A percentile compares a stretch with the other conserved stretches of the same genome.
Evolutionary conservation across 163 green algal genomes (phyloP).

Genomic region (Volvox carteri): DNA sequence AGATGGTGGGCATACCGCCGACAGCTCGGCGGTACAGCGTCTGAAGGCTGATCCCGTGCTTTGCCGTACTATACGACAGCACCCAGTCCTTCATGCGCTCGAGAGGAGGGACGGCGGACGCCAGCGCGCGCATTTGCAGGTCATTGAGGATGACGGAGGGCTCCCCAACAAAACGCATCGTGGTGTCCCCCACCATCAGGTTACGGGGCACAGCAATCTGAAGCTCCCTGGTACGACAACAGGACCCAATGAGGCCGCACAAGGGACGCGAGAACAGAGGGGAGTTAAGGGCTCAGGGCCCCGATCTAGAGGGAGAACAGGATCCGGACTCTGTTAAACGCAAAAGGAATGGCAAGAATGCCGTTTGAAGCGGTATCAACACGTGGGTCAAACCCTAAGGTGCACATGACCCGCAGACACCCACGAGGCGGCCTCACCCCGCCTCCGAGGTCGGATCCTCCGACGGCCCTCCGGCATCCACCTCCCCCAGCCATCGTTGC

Average conservation of each 20-base stretch:
- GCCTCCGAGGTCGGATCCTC: neutral
- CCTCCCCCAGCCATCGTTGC: constrained; percentile 48
- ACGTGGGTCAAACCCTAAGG: no score
- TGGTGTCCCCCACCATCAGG: neutral
- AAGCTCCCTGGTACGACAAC: constrained; percentile 2
- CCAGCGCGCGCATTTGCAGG: constrained; percentile 1
- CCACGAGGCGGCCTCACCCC: neutral
- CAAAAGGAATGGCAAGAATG: no score
- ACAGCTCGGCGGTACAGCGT: constrained; percentile 74
- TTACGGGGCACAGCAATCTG: constrained; percentile 48
- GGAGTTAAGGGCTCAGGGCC: neutral
- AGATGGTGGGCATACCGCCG: constrained; percentile 46
- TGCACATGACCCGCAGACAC: no score
- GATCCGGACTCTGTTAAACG: no score
- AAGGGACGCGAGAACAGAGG: neutral
- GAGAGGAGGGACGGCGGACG: constrained; percentile 23
- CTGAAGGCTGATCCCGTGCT: constrained; percentile 77
- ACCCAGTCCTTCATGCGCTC: constrained; percentile 62
- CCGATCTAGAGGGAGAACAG: no score
- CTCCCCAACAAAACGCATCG: constrained; percentile 28
- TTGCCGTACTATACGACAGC: constrained; percentile 71
- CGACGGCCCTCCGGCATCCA: neutral
- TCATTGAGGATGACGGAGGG: constrained; percentile 27
- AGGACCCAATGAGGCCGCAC: neutral
- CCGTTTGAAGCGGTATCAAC: no score